A percentile compares a stretch with the other conserved stretches of the same genome.
Evolutionary conservation across 305 asterid species (phyloP).

Genomic region (Fraxinus nigra): DNA sequence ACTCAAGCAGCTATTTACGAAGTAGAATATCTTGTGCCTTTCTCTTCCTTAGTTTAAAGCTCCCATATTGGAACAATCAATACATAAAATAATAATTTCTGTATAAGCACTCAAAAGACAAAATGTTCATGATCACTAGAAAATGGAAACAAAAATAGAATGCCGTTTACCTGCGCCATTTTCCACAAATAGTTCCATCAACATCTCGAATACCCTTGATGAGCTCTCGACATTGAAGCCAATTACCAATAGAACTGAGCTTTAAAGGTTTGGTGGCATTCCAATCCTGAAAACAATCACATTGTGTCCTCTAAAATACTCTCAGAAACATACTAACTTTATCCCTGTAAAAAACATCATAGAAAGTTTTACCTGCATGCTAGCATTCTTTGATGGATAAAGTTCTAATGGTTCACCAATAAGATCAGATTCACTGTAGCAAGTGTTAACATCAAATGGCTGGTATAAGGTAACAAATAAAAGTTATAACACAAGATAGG

Average conservation of each 20-base stretch:
- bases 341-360: constrained; percentile 13
- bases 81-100: not conserved
- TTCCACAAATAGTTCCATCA: constrained; percentile 75
- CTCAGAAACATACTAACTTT: constrained; percentile 18
- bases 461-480: constrained; percentile 14
- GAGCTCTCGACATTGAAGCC: constrained; percentile 81
- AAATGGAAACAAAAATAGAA: constrained; percentile 4
- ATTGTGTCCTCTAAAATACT: constrained; percentile 27
- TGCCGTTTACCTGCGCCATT: constrained; percentile 80
- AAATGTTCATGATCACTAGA: constrained; percentile 10
- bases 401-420: constrained; percentile 46
- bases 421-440: constrained; percentile 51
- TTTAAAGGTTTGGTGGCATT: constrained; percentile 31
- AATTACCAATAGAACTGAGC: constrained; percentile 66
- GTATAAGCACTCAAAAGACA: not conserved
- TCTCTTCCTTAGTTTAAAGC: not conserved
- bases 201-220: constrained; percentile 47
- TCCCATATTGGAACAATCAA: not conserved
- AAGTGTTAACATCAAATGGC: constrained; percentile 29
- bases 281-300: constrained; percentile 37
- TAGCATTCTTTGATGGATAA: constrained; percentile 22
- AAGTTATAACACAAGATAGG: constrained; percentile 18
- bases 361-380: constrained; percentile 48
- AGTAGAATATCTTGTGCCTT: not conserved
- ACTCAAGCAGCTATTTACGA: not conserved